These are phyloP conservation scores for Pseudocercospora cruenta DNA, from an alignment of 2,329 filamentous ascomycete genomes.

Conservation along the genomic window DNA sequence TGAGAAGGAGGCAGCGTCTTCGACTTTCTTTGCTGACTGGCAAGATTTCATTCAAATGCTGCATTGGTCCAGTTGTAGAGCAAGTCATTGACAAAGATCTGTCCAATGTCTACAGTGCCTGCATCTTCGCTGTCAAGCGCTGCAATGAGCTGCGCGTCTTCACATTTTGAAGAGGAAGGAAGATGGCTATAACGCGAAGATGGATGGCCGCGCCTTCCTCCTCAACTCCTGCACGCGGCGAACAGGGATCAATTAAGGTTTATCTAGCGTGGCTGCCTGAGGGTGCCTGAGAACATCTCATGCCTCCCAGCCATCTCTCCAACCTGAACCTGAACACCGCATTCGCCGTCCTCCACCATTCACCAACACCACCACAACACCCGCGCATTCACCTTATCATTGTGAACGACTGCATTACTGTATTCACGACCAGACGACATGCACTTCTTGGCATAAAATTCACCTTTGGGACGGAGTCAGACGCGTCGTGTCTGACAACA, in stretches of 20 bases:
- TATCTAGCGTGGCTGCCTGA: background rate
- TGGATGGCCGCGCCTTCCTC: background rate
- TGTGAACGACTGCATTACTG: background rate
- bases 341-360: background rate
- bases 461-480: background rate
- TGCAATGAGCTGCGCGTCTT: conserved; percentile 54
- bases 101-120: conserved; percentile 55
- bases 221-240: background rate
- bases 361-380: conserved; percentile 8
- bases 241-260: background rate
- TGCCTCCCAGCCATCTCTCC: background rate
- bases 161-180: too few relatives aligned
- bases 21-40: conserved; percentile 38
- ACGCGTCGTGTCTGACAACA: conserved; percentile 2
- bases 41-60: conserved; percentile 45
- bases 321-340: background rate
- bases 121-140: conserved; percentile 55
- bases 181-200: too few relatives aligned
- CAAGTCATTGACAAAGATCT: conserved; percentile 47
- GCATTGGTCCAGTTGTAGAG: conserved; percentile 49
- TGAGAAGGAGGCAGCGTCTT: too few relatives aligned
- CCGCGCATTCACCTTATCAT: background rate
- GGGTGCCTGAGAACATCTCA: background rate
- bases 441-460: conserved; percentile 13
- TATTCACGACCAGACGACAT: conserved; percentile 14